Evolutionary conservation across 805 yeast genomes (phyloP).

Genomic region (Candida silvicultrix): DNA sequence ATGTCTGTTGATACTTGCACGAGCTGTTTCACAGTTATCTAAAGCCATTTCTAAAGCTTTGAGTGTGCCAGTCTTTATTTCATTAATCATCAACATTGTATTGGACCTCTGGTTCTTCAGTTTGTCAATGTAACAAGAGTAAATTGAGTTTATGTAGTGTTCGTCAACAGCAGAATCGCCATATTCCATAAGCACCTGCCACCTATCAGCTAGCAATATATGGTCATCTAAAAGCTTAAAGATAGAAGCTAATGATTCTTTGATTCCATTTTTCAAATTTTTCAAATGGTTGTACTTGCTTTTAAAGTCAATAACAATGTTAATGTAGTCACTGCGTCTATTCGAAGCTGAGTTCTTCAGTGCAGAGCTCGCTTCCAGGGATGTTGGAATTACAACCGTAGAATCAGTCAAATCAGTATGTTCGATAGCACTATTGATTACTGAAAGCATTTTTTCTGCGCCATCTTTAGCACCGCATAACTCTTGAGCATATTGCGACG

Average conservation of each 20-base stretch:
- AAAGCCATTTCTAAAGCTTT: constrained; percentile 21
- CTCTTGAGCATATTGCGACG: constrained; percentile 7
- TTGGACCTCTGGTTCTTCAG: constrained; percentile 21
- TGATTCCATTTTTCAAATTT: constrained; percentile 15
- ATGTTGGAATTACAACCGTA: background rate
- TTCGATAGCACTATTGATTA: background rate
- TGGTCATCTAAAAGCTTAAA: constrained; percentile 8
- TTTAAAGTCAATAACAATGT: constrained; percentile 11
- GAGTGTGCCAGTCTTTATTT: constrained; percentile 22
- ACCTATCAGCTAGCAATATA: constrained; percentile 15
- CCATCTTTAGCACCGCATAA: constrained; percentile 13
- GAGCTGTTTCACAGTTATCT: constrained; percentile 20
- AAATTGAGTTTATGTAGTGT: constrained; percentile 21
- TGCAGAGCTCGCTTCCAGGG: no score
- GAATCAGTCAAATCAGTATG: background rate
- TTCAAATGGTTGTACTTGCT: constrained; percentile 13
- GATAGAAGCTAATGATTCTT: constrained; percentile 6
- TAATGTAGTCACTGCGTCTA: background rate
- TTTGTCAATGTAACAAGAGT: constrained; percentile 22
- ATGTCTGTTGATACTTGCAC: constrained; percentile 23
- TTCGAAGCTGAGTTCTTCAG: background rate
- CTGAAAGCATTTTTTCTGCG: constrained; percentile 11
- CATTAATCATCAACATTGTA: constrained; percentile 20
- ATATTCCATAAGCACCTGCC: constrained; percentile 25
- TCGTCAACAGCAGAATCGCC: constrained; percentile 13